A percentile compares a stretch with the other conserved stretches of the same genome.
phyloP scores from a whole-genome alignment of 2,329 filamentous ascomycete species.

The Curvularia sp. region DNA sequence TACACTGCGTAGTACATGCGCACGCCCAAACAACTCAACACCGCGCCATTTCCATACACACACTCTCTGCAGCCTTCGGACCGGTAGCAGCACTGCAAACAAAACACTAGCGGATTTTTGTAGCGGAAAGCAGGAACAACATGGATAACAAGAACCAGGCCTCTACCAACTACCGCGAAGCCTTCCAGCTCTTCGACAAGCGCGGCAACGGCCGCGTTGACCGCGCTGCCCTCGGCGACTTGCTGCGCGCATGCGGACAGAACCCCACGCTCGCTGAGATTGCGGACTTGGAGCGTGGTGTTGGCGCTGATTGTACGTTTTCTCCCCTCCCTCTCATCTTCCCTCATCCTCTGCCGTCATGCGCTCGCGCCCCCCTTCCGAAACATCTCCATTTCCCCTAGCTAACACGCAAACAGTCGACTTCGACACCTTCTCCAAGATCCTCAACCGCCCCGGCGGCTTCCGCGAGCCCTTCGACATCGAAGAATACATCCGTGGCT shows the following conservation, averaged over 20 bases:
- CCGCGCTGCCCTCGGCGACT: constrained; percentile 85
- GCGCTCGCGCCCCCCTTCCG: no score
- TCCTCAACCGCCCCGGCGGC: constrained; percentile 95
- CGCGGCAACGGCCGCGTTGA: constrained; percentile 93
- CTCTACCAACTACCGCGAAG: constrained; percentile 99
- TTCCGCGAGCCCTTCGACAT: constrained; percentile 98
- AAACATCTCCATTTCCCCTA: no score
- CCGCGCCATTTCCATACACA: no score
- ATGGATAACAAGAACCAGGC: constrained; percentile 60
- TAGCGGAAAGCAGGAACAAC: constrained; percentile 21
- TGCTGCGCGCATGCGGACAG: constrained; percentile 95
- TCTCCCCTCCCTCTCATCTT: not conserved
- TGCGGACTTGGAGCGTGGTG: constrained; percentile 84
- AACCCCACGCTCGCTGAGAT: constrained; percentile 97
- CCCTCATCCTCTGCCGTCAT: no score
- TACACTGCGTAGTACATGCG: no score
- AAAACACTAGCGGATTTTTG: no score
- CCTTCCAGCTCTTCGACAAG: constrained; percentile 99
- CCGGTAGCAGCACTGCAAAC: no score
- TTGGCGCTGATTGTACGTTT: constrained; percentile 87
- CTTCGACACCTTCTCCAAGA: constrained; percentile 95
- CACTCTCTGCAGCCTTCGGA: no score
- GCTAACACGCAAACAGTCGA: constrained; percentile 69
- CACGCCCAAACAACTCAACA: no score
- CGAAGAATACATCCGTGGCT: constrained; percentile 97